phyloP scores from a whole-genome alignment of 257 asterid species.

The Jacaranda copaia region DNA sequence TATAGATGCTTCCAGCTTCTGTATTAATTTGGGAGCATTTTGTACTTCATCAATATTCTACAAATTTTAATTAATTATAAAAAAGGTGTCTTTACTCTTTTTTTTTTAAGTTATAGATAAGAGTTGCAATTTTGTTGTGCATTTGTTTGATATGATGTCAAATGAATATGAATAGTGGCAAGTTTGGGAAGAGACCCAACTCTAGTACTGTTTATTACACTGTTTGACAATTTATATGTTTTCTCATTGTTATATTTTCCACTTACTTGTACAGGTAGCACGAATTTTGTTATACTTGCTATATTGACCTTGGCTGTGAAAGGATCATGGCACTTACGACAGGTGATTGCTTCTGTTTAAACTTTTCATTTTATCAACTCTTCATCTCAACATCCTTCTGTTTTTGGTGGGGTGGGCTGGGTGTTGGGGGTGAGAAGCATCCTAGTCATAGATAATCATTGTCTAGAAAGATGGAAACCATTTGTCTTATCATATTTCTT shows the following conservation, averaged over 20 bases:
- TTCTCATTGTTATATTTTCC: slow-evolving; percentile 1
- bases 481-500: not conserved
- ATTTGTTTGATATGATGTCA: slow-evolving; percentile 9
- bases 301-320: slow-evolving; percentile 78
- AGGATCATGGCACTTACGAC: slow-evolving; percentile 92
- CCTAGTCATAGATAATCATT: not conserved
- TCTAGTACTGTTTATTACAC: not conserved
- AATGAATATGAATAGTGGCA: slow-evolving; percentile 20
- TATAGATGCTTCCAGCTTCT: not conserved
- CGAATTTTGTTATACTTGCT: slow-evolving; percentile 87
- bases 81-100: too few species aligned
- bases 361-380: slow-evolving; percentile 27
- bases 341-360: slow-evolving; percentile 56
- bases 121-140: slow-evolving; percentile 10
- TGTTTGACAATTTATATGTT: slow-evolving; percentile 6
- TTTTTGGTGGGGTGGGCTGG: too few species aligned
- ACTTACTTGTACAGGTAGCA: slow-evolving; percentile 65
- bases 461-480: not conserved
- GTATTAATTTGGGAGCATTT: too few species aligned
- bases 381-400: not conserved
- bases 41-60: too few species aligned
- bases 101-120: not conserved
- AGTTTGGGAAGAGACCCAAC: slow-evolving; percentile 6
- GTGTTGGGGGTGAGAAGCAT: too few species aligned
- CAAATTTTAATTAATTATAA: too few species aligned